Conservation (phyloP, 768 basidiomycete species). For the Boletellus emodensis region DNA sequence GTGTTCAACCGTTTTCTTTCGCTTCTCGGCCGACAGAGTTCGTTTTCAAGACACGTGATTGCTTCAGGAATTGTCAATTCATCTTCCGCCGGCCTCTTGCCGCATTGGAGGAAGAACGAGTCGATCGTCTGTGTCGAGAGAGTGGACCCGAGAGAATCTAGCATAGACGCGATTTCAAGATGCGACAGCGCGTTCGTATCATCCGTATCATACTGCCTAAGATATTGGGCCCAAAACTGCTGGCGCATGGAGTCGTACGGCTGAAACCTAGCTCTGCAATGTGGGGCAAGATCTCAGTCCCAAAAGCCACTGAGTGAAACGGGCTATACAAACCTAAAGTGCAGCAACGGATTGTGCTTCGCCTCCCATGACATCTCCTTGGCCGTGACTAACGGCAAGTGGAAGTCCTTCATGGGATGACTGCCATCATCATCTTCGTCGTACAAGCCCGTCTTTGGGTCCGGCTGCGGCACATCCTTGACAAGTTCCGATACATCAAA, state of each 20-base stretch:
- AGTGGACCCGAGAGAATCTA: constrained; percentile 95
- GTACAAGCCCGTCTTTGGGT: constrained; percentile 47
- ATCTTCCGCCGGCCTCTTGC: constrained; percentile 60
- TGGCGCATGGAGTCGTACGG: constrained; percentile 91
- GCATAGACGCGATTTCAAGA: constrained; percentile 89
- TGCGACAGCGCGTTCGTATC: constrained; percentile 71
- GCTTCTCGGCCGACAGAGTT: constrained; percentile 65
- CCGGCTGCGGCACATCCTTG: constrained; percentile 61
- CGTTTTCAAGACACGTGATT: constrained; percentile 81
- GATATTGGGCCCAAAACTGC: constrained; percentile 85
- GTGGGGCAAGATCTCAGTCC: constrained; percentile 5
- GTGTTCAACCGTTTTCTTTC: constrained; percentile 67
- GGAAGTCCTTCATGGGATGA: constrained; percentile 68
- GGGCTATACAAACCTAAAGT: constrained; percentile 47
- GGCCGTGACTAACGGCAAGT: constrained; percentile 54
- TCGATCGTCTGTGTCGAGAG: constrained; percentile 74
- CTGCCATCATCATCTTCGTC: constrained; percentile 34
- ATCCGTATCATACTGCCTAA: constrained; percentile 87
- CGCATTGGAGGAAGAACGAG: constrained; percentile 72
- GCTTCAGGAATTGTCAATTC: constrained; percentile 77
- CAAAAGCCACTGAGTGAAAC: not conserved
- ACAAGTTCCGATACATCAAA: constrained; percentile 73
- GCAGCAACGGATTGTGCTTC: constrained; percentile 65
- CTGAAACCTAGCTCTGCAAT: constrained; percentile 78
- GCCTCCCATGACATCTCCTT: constrained; percentile 70